A percentile compares a stretch with the other conserved stretches of the same genome.
phyloP scores from a whole-genome alignment of 352 stramenopile genomes.

The Phytophthora vignae region DNA sequence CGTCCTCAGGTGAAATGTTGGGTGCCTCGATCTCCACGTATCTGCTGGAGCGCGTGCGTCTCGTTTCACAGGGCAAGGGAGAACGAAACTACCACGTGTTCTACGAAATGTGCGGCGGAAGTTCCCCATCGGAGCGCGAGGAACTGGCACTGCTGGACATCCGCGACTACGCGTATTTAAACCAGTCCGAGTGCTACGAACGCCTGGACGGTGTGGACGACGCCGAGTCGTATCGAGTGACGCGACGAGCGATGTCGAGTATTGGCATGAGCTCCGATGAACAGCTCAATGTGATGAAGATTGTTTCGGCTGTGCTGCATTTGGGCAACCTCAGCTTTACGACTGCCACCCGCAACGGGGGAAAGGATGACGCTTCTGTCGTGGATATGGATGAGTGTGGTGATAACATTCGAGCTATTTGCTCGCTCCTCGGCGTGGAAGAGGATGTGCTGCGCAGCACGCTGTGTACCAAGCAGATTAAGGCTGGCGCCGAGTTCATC shows the following conservation, averaged over 20 bases:
- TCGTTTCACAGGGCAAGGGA: constrained; percentile 93
- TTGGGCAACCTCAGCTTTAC: constrained; percentile 89
- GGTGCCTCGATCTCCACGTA: constrained; percentile 92
- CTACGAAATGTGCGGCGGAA: constrained; percentile 95
- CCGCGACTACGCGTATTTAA: constrained; percentile 86
- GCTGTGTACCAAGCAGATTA: constrained; percentile 83
- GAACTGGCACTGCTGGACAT: constrained; percentile 58
- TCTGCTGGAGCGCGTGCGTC: constrained; percentile 95
- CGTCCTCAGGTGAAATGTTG: constrained; percentile 73
- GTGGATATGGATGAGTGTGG: constrained; percentile 62
- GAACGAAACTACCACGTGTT: constrained; percentile 99
- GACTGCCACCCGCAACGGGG: constrained; percentile 54
- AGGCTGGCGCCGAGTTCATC: constrained; percentile 80
- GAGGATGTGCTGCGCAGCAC: constrained; percentile 65
- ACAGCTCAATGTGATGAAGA: constrained; percentile 81
- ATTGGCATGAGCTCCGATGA: constrained; percentile 84
- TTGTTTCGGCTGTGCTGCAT: constrained; percentile 88
- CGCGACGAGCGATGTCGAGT: constrained; percentile 78
- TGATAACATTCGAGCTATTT: constrained; percentile 82
- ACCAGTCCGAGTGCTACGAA: constrained; percentile 76
- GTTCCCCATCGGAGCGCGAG: constrained; percentile 59
- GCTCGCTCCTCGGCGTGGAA: constrained; percentile 75
- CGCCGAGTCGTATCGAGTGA: constrained; percentile 77
- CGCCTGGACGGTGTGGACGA: constrained; percentile 86
- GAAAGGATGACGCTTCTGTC: constrained; percentile 65